Evolutionary conservation across 768 basidiomycete genomes (phyloP), one percentile per base, ranked within the genome.

Genomic region (Cystoderma amianthinum): DNA sequence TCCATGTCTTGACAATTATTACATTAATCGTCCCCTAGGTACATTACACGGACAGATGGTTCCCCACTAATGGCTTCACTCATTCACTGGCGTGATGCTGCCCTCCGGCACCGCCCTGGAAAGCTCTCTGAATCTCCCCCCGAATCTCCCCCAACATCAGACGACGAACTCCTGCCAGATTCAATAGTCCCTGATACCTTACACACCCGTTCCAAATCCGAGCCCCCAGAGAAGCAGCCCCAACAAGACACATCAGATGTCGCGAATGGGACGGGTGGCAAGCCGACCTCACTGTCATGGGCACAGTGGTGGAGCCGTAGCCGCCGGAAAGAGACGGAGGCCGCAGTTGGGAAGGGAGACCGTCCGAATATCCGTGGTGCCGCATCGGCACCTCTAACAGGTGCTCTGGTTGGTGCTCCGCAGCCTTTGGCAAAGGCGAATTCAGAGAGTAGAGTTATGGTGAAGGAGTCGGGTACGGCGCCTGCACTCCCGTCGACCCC

Each of bases 291-390:
- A 11, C 72, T 76, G 1, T 82, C 80, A n/a, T 91, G 87, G 89
- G 76, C 76, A 25, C 74, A 78, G 28, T 91, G 89, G 90, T 93
- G 86, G 88, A 80, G 74, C 45, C 68, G 85, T 15, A 82, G 77
- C 58, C 61, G 68, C 41, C 63, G 61, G 40, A 67, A 60, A 3
- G 55, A 52, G 17, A 39, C 37, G 11, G 44, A 44, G 28, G 48
- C 39, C 23, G 44, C 38, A 11, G 44, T 54, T 20, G 40, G 24
- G 33, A 52, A 46, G 39, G 48, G 48, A 10, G 50, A 52, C 22
- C 45, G 57, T 7, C 55, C 49, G 13, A 20, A 16, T 25, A 38
- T 62, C 21, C 56, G 51, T 25, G 59, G 49, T 38, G 42, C 50
- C 2, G 39, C 51, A 2, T 64, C 65, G 13, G 61, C 55, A 16